These are phyloP conservation scores for Leucaena leucocephala DNA, from an alignment of 306 rosid genomes.

Conservation along the genomic window DNA sequence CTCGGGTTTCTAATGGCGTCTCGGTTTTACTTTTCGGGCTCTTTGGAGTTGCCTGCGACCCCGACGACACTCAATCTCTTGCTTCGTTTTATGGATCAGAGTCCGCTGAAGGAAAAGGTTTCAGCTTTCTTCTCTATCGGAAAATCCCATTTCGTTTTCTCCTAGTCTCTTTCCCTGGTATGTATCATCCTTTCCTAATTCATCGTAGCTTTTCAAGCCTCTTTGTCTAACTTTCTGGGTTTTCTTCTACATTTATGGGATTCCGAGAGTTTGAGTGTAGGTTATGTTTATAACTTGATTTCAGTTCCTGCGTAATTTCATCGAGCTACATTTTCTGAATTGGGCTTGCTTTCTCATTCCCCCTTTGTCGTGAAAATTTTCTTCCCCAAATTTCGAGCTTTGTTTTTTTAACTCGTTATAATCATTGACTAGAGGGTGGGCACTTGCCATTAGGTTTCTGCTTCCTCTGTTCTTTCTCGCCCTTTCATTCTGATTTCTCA, in stretches of 20 bases:
- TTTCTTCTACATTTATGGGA: neutral
- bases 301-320: neutral
- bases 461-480: neutral
- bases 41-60: slow-evolving; percentile 4
- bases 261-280: neutral
- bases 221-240: slow-evolving; percentile 7
- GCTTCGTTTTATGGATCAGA: slow-evolving; percentile 50
- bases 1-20: neutral
- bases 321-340: slow-evolving; percentile 17
- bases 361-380: neutral
- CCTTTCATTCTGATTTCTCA: neutral
- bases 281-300: neutral
- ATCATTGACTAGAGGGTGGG: slow-evolving; percentile 26
- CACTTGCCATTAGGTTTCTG: neutral
- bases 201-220: neutral
- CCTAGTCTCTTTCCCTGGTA: slow-evolving; percentile 34
- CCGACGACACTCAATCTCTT: slow-evolving; percentile 63
- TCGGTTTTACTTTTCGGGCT: neutral
- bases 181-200: neutral
- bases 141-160: slow-evolving; percentile 46
- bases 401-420: neutral
- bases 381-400: neutral
- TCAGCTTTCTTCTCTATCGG: slow-evolving; percentile 46
- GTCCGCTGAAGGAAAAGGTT: slow-evolving; percentile 26
- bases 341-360: slow-evolving; percentile 15